A percentile compares a stretch with the other conserved stretches of the same genome.
phyloP scores from a whole-genome alignment of 805 yeast species.

The Saccharomycopsis javanensis region DNA sequence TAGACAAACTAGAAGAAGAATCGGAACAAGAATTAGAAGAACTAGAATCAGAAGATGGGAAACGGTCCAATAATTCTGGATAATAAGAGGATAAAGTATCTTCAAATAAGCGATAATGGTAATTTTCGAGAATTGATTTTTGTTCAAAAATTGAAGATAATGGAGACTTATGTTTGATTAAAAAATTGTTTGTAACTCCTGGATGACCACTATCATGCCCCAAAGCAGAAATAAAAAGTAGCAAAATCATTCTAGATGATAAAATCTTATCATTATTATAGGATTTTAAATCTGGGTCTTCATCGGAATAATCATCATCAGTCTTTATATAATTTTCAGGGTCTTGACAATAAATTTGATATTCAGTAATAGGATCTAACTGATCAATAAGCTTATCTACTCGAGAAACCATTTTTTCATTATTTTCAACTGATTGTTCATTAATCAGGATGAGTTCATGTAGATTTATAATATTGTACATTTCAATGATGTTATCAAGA shows the following conservation, averaged over 20 bases:
- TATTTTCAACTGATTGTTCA: conserved; percentile 21
- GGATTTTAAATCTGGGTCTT: neutral
- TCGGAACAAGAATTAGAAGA: neutral
- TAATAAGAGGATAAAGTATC: conserved; percentile 42
- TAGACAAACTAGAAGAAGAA: too few relatives aligned
- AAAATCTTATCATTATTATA: neutral
- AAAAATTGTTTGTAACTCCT: conserved; percentile 77
- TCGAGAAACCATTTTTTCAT: conserved; percentile 1
- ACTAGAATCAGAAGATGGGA: neutral
- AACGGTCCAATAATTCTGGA: conserved; percentile 30
- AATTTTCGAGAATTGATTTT: conserved; percentile 70
- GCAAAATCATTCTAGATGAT: conserved; percentile 39
- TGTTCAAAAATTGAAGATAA: conserved; percentile 53
- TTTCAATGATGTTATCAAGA: conserved; percentile 1
- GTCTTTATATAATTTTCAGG: conserved; percentile 4
- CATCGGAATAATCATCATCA: neutral
- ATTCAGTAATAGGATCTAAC: conserved; percentile 17
- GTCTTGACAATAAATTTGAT: conserved; percentile 8
- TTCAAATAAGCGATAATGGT: conserved; percentile 60
- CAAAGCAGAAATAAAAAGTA: conserved; percentile 67
- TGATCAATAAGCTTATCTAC: conserved; percentile 15
- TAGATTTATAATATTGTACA: neutral
- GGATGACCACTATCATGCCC: conserved; percentile 98
- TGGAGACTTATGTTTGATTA: conserved; percentile 50
- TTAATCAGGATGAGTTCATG: conserved; percentile 2